phyloP scores from a whole-genome alignment of 2,329 filamentous ascomycete genomes.

The Sporothrix protearum region DNA sequence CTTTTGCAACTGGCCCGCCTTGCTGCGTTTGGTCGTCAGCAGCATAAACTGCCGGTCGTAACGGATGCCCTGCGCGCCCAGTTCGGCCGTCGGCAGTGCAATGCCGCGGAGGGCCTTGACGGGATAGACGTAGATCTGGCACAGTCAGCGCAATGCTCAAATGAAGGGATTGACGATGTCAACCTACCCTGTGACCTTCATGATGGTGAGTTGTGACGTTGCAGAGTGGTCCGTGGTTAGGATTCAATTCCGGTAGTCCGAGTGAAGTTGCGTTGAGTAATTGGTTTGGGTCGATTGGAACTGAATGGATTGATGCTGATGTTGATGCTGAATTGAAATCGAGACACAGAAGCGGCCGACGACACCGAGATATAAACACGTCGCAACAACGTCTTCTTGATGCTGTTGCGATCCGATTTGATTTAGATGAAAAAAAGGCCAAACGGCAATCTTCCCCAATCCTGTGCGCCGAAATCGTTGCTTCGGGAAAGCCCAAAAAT shows the following conservation, averaged over 20 bases:
- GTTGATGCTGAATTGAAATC: background rate
- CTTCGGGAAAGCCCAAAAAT: background rate
- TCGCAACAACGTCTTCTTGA: background rate
- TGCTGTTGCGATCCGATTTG: background rate
- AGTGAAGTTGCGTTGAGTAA: background rate
- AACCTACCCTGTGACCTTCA: constrained; percentile 22
- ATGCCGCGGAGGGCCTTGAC: constrained; percentile 69
- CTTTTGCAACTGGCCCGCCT: constrained; percentile 45
- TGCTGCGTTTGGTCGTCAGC: constrained; percentile 45
- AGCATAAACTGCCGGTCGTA: constrained; percentile 72
- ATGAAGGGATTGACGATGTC: background rate
- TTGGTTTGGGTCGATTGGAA: background rate
- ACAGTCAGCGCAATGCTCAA: background rate
- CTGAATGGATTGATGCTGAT: background rate
- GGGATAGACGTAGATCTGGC: constrained; percentile 66
- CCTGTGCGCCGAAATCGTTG: background rate
- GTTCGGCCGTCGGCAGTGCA: constrained; percentile 48
- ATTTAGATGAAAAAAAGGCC: background rate
- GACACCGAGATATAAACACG: background rate
- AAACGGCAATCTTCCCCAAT: background rate
- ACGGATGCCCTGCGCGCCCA: constrained; percentile 60
- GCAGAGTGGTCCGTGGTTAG: background rate
- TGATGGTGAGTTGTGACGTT: constrained; percentile 15
- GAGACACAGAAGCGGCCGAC: background rate
- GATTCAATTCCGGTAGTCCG: background rate